A percentile compares a stretch with the other conserved stretches of the same genome.
Evolutionary conservation across 192 early-diverging fungal species (phyloP).

Genomic region (Oehlia diaphana): DNA sequence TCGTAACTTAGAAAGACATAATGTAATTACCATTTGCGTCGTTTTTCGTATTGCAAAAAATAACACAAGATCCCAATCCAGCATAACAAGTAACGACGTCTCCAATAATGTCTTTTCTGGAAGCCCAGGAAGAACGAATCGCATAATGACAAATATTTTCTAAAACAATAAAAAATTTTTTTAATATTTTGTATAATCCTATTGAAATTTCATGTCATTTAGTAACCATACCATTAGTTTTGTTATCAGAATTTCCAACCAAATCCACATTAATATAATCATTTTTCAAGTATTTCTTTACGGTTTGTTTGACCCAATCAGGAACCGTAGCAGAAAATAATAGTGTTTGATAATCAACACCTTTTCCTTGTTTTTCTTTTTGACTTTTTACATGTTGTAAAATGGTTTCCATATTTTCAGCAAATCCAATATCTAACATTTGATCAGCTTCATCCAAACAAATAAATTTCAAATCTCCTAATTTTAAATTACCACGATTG

Average conservation of each 20-base stretch:
- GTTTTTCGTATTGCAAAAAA: constrained; percentile 94
- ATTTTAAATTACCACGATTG: constrained; percentile 75
- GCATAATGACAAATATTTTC: constrained; percentile 84
- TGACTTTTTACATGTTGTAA: constrained; percentile 76
- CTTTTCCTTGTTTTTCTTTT: constrained; percentile 51
- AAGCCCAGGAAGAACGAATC: constrained; percentile 85
- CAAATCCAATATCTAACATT: constrained; percentile 82
- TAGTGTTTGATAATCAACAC: constrained; percentile 67
- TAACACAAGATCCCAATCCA: constrained; percentile 77
- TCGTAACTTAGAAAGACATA: not conserved
- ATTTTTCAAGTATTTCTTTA: constrained; percentile 55
- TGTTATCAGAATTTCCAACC: constrained; percentile 82
- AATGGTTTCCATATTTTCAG: constrained; percentile 80
- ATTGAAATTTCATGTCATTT: not conserved
- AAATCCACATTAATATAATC: constrained; percentile 76
- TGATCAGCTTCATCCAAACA: constrained; percentile 85
- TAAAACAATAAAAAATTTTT: not conserved
- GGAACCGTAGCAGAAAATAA: constrained; percentile 87
- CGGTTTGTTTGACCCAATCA: constrained; percentile 73
- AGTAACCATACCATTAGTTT: constrained; percentile 63
- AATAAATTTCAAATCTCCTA: constrained; percentile 61
- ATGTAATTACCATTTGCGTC: constrained; percentile 64
- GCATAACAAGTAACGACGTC: constrained; percentile 94
- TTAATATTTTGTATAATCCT: not conserved
- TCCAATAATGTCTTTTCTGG: constrained; percentile 86